Evolutionary conservation across 208 protist genomes (phyloP).

Genomic region (Crithidia brevicula): DNA sequence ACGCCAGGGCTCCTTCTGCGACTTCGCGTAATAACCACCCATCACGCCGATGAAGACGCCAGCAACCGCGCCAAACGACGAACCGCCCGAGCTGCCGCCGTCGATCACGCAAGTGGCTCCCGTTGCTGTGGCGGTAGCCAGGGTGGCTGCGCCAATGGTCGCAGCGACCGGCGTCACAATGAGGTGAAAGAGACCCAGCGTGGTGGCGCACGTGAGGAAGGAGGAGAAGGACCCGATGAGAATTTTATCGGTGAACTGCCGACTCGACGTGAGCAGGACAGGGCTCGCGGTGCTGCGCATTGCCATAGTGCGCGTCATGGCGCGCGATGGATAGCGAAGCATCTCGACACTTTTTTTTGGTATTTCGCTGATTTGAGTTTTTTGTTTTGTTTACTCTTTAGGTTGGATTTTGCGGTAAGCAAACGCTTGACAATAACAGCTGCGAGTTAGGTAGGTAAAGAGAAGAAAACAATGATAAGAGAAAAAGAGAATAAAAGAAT

Average conservation of each 20-base stretch:
- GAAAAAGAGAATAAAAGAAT: too few relatives aligned
- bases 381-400: too few relatives aligned
- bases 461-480: too few relatives aligned
- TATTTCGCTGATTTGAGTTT: too few relatives aligned
- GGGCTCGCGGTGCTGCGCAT: constrained; percentile 2
- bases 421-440: too few relatives aligned
- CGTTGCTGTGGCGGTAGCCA: constrained; percentile 65
- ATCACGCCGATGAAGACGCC: constrained; percentile 83
- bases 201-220: constrained; percentile 66
- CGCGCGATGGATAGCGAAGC: constrained; percentile 25
- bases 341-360: too few relatives aligned
- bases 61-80: constrained; percentile 79
- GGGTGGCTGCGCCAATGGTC: constrained; percentile 60
- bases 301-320: background rate
- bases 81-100: constrained; percentile 70
- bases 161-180: constrained; percentile 77
- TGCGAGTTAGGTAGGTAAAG: too few relatives aligned
- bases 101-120: constrained; percentile 81
- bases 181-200: constrained; percentile 82
- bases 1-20: constrained; percentile 87
- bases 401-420: too few relatives aligned
- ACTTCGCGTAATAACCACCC: constrained; percentile 89
- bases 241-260: constrained; percentile 81
- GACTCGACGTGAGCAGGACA: constrained; percentile 38
- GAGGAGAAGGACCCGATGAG: constrained; percentile 69